These are phyloP conservation scores for Ophiosphaerella herpotricha DNA, from an alignment of 2,329 filamentous ascomycete genomes.

Conservation along the genomic window DNA sequence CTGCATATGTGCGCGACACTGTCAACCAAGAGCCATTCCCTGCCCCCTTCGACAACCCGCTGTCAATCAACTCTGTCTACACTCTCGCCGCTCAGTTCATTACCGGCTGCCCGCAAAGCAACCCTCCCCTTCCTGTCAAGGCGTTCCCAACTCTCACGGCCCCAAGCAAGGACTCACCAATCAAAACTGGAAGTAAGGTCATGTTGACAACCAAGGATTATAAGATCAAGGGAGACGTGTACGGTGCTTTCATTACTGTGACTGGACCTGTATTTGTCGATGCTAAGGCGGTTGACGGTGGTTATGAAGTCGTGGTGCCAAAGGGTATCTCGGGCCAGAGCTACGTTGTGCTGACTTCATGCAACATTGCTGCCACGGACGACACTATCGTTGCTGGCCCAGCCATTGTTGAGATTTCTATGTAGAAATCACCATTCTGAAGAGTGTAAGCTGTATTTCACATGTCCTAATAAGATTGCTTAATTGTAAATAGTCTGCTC, in stretches of 20 bases:
- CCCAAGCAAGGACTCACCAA: constrained; percentile 12
- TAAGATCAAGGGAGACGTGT: constrained; percentile 27
- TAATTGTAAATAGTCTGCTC: too few species aligned
- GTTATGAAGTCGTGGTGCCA: constrained; percentile 23
- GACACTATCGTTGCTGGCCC: constrained; percentile 32
- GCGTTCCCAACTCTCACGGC: constrained; percentile 59
- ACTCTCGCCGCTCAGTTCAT: constrained; percentile 69
- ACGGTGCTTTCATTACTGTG: constrained; percentile 31
- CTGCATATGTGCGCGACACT: constrained; percentile 62
- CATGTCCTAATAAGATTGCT: too few species aligned
- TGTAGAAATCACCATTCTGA: background rate
- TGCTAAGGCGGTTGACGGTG: constrained; percentile 15
- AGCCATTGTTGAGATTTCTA: constrained; percentile 26
- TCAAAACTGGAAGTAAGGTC: constrained; percentile 21
- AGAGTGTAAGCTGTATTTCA: too few species aligned
- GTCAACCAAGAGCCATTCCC: constrained; percentile 59
- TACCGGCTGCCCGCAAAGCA: constrained; percentile 59
- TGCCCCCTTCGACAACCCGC: constrained; percentile 64
- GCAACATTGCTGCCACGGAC: constrained; percentile 30
- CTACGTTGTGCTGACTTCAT: constrained; percentile 29
- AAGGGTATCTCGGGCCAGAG: constrained; percentile 30
- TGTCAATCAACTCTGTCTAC: constrained; percentile 64
- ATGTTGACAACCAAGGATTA: constrained; percentile 19
- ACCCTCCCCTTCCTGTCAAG: constrained; percentile 62
- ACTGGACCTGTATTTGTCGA: constrained; percentile 28